These are phyloP conservation scores for Leucosporidium yakuticum DNA, from an alignment of 768 basidiomycete species.

Conservation along the genomic window DNA sequence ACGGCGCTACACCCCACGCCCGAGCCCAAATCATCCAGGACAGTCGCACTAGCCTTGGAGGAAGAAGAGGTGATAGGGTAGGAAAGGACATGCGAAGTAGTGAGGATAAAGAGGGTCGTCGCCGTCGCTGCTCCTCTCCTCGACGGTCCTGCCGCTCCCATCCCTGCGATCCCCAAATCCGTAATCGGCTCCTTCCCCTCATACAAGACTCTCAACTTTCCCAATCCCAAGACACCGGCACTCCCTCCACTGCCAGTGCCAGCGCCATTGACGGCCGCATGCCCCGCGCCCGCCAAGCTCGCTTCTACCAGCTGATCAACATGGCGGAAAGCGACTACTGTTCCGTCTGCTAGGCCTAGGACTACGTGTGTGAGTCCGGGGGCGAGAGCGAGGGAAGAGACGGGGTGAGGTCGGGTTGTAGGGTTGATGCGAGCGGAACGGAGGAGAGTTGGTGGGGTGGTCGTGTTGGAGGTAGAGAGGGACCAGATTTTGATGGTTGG, in stretches of 20 bases:
- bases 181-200: conserved; percentile 85
- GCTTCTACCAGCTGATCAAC: conserved; percentile 81
- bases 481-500: conserved; percentile 74
- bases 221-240: conserved; percentile 63
- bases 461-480: conserved; percentile 59
- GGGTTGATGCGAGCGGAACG: conserved; percentile 51
- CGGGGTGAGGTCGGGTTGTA: conserved; percentile 45
- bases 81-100: conserved; percentile 70
- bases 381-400: conserved; percentile 74
- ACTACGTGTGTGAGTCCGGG: conserved; percentile 73
- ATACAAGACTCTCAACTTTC: conserved; percentile 76
- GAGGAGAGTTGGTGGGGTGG: conserved; percentile 59
- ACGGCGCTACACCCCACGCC: conserved; percentile 77
- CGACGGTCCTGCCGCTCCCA: conserved; percentile 42
- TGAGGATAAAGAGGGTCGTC: conserved; percentile 70
- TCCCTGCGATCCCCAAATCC: conserved; percentile 78
- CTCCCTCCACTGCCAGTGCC: background rate
- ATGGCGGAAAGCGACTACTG: conserved; percentile 83
- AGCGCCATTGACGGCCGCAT: background rate
- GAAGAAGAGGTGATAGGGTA: conserved; percentile 48
- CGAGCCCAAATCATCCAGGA: conserved; percentile 80
- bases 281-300: conserved; percentile 10
- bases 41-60: conserved; percentile 58
- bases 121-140: conserved; percentile 36
- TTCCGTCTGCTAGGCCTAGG: conserved; percentile 90